A percentile compares a stretch with the other conserved stretches of the same genome.
Evolutionary conservation across 2,329 filamentous ascomycete genomes (phyloP).

Genomic region (Microsporum canis): DNA sequence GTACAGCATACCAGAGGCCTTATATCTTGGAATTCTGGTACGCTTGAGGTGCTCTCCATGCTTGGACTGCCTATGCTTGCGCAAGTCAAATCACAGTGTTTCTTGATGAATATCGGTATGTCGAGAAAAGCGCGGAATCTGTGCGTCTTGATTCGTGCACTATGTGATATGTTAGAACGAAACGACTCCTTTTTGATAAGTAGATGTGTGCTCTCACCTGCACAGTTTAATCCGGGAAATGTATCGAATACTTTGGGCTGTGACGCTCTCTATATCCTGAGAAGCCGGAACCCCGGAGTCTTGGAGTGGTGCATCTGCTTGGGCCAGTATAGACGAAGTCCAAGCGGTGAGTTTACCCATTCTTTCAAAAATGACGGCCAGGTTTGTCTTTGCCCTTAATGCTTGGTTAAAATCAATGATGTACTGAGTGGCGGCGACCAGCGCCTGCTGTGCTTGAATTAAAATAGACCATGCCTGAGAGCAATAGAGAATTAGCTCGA

Average conservation of each 20-base stretch:
- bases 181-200: not conserved
- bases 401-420: conserved; percentile 32
- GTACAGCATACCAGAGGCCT: conserved; percentile 24
- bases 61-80: conserved; percentile 11
- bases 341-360: conserved; percentile 34
- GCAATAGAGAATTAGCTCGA: conserved; percentile 3
- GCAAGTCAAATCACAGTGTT: conserved; percentile 32
- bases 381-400: conserved; percentile 25
- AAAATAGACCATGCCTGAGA: conserved; percentile 35
- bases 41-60: not conserved
- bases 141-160: conserved; percentile 37
- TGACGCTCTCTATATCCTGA: conserved; percentile 26
- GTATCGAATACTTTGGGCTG: conserved; percentile 30
- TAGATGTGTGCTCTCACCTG: conserved; percentile 22
- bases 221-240: conserved; percentile 36
- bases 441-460: conserved; percentile 34
- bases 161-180: conserved; percentile 13
- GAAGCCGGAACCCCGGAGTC: conserved; percentile 18
- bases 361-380: conserved; percentile 30
- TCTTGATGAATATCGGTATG: conserved; percentile 36
- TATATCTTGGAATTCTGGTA: conserved; percentile 15
- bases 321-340: conserved; percentile 27
- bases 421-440: conserved; percentile 33
- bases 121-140: conserved; percentile 38
- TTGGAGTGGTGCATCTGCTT: conserved; percentile 22